phyloP scores from a whole-genome alignment of 2,329 filamentous ascomycete species.

The Fusarium chuoi region DNA sequence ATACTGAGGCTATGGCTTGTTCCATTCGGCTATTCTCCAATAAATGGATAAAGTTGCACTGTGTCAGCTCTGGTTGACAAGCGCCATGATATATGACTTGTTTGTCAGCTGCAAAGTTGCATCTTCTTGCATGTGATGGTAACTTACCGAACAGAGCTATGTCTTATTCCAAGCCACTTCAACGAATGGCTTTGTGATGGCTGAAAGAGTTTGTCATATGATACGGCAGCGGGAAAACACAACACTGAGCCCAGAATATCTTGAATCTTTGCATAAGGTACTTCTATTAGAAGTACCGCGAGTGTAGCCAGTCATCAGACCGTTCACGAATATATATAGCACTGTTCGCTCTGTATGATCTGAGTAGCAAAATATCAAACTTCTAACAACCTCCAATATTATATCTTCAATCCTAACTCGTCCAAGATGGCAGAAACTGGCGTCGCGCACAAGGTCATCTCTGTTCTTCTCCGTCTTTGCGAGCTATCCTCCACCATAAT shows the following conservation, averaged over 20 bases:
- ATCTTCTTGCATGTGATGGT: neutral
- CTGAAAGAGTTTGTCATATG: too few species aligned
- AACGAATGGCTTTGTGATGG: too few species aligned
- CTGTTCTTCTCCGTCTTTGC: neutral
- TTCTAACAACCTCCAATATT: neutral
- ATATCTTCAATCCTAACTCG: neutral
- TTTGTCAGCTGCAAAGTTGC: neutral
- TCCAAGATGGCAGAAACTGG: neutral
- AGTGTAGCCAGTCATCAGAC: accelerated
- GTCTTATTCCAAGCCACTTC: accelerated
- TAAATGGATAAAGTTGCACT: neutral
- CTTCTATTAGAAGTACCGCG: accelerated
- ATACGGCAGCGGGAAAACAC: accelerated
- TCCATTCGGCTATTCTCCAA: neutral
- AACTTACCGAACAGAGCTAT: accelerated
- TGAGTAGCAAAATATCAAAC: too few species aligned
- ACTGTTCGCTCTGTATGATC: neutral
- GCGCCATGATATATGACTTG: neutral
- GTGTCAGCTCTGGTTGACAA: neutral
- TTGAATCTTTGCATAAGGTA: accelerated
- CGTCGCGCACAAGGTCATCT: neutral
- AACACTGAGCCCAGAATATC: too few species aligned
- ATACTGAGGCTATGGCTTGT: neutral
- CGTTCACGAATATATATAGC: neutral
- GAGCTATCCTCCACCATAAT: neutral